phyloP scores from a whole-genome alignment of 2,329 filamentous ascomycete genomes.

The Colletotrichum lindemuthianum region DNA sequence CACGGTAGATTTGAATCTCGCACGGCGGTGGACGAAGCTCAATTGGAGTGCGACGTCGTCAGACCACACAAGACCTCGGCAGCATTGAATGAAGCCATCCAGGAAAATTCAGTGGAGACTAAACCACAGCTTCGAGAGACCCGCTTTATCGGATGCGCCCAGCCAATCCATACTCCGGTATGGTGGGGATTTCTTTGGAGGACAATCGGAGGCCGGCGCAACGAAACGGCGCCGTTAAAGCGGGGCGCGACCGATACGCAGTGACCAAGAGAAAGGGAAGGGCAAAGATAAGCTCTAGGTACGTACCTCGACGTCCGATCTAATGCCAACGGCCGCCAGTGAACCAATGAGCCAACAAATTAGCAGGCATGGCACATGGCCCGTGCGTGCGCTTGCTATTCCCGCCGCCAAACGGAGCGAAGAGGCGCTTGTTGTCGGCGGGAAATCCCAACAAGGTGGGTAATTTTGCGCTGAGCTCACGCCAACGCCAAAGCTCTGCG shows the following conservation, averaged over 20 bases:
- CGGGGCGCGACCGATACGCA: not conserved
- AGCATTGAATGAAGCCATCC: conserved; percentile 34
- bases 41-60: conserved; percentile 17
- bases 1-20: not conserved
- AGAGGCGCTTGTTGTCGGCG: conserved; percentile 3
- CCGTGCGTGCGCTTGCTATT: conserved; percentile 11
- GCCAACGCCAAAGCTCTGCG: conserved; percentile 25
- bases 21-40: not conserved
- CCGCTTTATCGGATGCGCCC: conserved; percentile 1
- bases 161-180: conserved; percentile 19
- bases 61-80: conserved; percentile 2
- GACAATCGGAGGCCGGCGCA: conserved; percentile 26
- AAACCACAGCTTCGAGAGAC: too few species aligned
- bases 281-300: conserved; percentile 10
- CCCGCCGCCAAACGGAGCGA: not conserved
- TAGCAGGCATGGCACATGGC: not conserved
- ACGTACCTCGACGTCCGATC: conserved; percentile 18
- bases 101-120: conserved; percentile 34
- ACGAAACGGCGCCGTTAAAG: conserved; percentile 19
- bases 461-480: conserved; percentile 19
- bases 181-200: not conserved
- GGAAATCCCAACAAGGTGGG: conserved; percentile 32
- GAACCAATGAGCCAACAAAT: conserved; percentile 13
- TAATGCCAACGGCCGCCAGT: conserved; percentile 10
- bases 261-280: conserved; percentile 1